Percentiles rank a stretch among this genome's conserved stretches.
Evolutionary conservation across 163 green algal genomes (phyloP).

Genomic region (Scenedesmus sp.): DNA sequence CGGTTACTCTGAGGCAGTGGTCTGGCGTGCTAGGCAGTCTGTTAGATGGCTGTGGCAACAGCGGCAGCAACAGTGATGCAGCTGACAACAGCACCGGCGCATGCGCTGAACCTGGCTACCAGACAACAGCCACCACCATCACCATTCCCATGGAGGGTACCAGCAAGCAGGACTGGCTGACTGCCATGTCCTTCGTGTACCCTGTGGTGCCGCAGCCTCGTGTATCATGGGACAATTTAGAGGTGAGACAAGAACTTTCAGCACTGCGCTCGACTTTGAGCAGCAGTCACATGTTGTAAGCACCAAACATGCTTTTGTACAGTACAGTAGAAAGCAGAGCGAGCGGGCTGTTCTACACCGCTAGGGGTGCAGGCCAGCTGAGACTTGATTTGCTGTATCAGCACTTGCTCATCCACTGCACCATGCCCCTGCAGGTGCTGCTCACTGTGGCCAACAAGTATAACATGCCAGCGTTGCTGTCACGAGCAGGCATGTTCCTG

Average conservation of each 20-base stretch:
- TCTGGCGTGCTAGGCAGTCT: not conserved
- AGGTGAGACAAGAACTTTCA: not conserved
- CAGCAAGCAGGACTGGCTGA: constrained; percentile 33
- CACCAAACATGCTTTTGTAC: not conserved
- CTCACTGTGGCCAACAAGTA: constrained; percentile 20
- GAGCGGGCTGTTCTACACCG: not conserved
- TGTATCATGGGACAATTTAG: constrained; percentile 7
- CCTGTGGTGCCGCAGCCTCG: not conserved
- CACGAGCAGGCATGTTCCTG: not conserved
- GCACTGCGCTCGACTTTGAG: not conserved
- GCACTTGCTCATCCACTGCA: not conserved
- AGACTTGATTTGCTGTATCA: too few relatives aligned
- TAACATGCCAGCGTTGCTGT: constrained; percentile 27
- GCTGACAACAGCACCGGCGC: not conserved
- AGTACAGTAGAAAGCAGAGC: not conserved
- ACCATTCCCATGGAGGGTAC: not conserved
- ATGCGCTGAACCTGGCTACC: not conserved
- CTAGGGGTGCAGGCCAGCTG: not conserved
- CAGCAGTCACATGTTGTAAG: not conserved
- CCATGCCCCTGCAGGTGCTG: not conserved
- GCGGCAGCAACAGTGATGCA: not conserved
- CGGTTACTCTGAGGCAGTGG: not conserved
- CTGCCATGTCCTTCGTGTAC: constrained; percentile 14
- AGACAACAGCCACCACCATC: not conserved
- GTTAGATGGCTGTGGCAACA: not conserved